These are phyloP conservation scores for Eucalyptus erythrocorys DNA, from an alignment of 345 rosid species.

Conservation along the genomic window DNA sequence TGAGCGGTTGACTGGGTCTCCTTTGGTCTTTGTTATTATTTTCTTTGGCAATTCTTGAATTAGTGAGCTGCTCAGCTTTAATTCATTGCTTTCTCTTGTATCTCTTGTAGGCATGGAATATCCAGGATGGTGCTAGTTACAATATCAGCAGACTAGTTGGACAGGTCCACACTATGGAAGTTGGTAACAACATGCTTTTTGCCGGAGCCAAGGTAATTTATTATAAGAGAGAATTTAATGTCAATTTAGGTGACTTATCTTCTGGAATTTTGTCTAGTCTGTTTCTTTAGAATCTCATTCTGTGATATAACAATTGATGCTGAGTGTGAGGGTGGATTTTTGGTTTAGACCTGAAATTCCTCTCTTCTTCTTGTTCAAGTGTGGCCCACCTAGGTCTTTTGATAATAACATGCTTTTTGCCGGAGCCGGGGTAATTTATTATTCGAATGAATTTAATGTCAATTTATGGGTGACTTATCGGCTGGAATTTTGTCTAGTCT, in stretches of 20 bases:
- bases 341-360: too few relatives aligned
- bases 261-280: too few relatives aligned
- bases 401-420: conserved; percentile 62
- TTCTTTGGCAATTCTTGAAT: neutral
- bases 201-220: too few relatives aligned
- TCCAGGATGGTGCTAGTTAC: conserved; percentile 13
- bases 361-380: too few relatives aligned
- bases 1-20: neutral
- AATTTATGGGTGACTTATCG: neutral
- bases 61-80: neutral
- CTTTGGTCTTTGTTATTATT: neutral
- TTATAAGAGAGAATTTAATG: too few relatives aligned
- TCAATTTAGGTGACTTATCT: too few relatives aligned
- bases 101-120: conserved; percentile 35
- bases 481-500: neutral
- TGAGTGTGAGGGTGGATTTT: too few relatives aligned
- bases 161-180: conserved; percentile 28
- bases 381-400: too few relatives aligned
- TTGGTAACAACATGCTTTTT: conserved; percentile 10
- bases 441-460: neutral
- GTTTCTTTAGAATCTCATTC: too few relatives aligned
- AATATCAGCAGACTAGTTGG: conserved; percentile 29
- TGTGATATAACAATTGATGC: too few relatives aligned
- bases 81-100: neutral
- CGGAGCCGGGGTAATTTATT: conserved; percentile 34